phyloP scores from a whole-genome alignment of 1,284 basidiomycete genomes.

The Tilletia setariae region DNA sequence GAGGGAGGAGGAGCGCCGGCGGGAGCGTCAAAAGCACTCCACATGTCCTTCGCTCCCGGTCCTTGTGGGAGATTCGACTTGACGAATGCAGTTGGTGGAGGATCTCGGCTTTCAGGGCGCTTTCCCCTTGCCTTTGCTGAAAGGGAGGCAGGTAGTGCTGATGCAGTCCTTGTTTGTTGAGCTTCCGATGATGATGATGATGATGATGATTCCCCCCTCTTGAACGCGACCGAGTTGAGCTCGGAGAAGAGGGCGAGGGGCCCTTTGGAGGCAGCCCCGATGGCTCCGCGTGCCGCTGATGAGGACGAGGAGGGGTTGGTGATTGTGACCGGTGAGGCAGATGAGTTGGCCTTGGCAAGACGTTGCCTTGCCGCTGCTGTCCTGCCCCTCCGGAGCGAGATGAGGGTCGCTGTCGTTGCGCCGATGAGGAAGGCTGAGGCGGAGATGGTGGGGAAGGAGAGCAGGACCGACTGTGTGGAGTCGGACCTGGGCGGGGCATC shows the following conservation, averaged over 20 bases:
- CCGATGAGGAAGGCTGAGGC: slow-evolving; percentile 9
- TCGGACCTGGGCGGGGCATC: not conserved
- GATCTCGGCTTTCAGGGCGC: not conserved
- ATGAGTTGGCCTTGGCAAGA: not conserved
- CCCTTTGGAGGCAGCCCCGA: not conserved
- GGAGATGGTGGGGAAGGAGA: slow-evolving; percentile 16
- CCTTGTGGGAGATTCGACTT: not conserved
- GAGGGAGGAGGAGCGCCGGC: not conserved
- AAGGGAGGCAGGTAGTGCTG: not conserved
- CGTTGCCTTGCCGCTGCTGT: not conserved
- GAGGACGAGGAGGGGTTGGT: no score
- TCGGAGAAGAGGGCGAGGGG: slow-evolving; percentile 9
- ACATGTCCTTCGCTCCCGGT: slow-evolving; percentile 5
- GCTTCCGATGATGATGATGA: not conserved
- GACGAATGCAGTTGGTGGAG: not conserved
- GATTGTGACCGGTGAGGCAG: not conserved
- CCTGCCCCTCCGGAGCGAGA: slow-evolving; percentile 1
- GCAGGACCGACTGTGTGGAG: no score
- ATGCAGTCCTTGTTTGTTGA: not conserved
- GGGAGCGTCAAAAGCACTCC: slow-evolving; percentile 3
- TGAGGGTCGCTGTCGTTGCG: slow-evolving; percentile 1
- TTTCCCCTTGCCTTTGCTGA: slow-evolving; percentile 5
- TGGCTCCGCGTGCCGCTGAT: not conserved
- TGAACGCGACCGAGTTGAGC: not conserved
- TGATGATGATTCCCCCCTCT: no score